A percentile compares a stretch with the other conserved stretches of the same genome.
These are phyloP conservation scores for Aspergillus baeticus DNA, from an alignment of 495 filamentous ascomycete genomes.

Conservation along the genomic window DNA sequence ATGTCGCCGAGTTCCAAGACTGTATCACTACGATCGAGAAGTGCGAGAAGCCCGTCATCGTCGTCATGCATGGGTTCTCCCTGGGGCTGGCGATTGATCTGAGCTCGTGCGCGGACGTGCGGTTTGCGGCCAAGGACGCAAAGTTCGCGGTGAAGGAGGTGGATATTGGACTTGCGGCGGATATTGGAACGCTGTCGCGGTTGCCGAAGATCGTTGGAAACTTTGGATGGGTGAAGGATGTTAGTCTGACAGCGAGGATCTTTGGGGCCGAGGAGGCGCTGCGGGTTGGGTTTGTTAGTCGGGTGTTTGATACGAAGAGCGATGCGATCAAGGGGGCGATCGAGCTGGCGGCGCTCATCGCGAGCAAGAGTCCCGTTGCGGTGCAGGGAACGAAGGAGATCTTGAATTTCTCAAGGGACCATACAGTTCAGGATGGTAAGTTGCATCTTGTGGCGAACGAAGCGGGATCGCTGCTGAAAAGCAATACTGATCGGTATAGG, in stretches of 20 bases:
- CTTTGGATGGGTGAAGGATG: conserved; percentile 87
- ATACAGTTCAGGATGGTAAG: conserved; percentile 72
- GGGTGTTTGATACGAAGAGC: conserved; percentile 66
- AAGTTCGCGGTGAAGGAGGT: conserved; percentile 88
- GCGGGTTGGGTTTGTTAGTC: conserved; percentile 78
- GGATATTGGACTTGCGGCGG: conserved; percentile 91
- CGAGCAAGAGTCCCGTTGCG: conserved; percentile 84
- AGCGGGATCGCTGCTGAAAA: too few species aligned
- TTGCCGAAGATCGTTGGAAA: conserved; percentile 81
- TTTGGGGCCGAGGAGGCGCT: conserved; percentile 81
- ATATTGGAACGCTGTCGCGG: conserved; percentile 84
- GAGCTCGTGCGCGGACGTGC: conserved; percentile 72
- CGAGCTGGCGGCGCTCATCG: conserved; percentile 65
- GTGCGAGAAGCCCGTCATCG: conserved; percentile 92
- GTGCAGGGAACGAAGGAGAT: conserved; percentile 93
- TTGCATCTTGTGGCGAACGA: too few species aligned
- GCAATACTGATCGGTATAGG: conserved; percentile 42
- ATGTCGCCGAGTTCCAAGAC: conserved; percentile 75
- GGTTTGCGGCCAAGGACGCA: conserved; percentile 63
- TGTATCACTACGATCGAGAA: conserved; percentile 73
- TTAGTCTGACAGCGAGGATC: conserved; percentile 71
- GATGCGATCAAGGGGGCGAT: conserved; percentile 61
- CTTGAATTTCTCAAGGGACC: conserved; percentile 81
- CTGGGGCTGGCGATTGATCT: conserved; percentile 87
- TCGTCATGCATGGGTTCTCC: conserved; percentile 75